These are phyloP conservation scores for Lactarius quietus DNA, from an alignment of 768 basidiomycete species.

Conservation along the genomic window DNA sequence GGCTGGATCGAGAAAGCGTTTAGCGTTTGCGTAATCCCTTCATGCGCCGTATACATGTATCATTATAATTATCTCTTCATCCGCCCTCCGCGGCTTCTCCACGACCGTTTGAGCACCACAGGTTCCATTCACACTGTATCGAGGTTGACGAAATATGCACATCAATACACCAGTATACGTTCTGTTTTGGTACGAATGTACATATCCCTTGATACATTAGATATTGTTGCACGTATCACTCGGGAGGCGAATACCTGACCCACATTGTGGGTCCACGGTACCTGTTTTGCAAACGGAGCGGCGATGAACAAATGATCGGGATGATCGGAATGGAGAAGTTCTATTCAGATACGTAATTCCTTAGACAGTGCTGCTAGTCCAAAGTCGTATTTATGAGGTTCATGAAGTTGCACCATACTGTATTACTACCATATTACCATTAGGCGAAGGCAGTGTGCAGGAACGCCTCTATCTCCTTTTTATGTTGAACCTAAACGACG, in stretches of 20 bases:
- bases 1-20: constrained; percentile 15
- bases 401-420: neutral
- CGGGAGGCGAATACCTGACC: neutral
- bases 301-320: neutral
- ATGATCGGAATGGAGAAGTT: constrained; percentile 2
- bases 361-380: neutral
- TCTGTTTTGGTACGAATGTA: neutral
- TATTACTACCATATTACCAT: neutral
- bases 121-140: neutral
- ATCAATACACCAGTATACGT: neutral
- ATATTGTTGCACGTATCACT: neutral
- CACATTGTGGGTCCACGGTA: neutral
- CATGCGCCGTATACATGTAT: constrained; percentile 1
- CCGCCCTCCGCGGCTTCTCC: neutral
- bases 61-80: neutral
- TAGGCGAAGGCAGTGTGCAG: constrained; percentile 54
- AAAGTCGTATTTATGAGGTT: constrained; percentile 7
- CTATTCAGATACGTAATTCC: constrained; percentile 6
- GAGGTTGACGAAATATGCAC: neutral
- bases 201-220: neutral
- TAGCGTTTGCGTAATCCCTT: constrained; percentile 18
- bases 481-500: constrained; percentile 61
- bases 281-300: constrained; percentile 4
- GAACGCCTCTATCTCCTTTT: constrained; percentile 86
- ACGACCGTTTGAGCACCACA: neutral